Evolutionary conservation across 1,139 yeast species (phyloP).

Genomic region (Groenewaldozyma sp.): DNA sequence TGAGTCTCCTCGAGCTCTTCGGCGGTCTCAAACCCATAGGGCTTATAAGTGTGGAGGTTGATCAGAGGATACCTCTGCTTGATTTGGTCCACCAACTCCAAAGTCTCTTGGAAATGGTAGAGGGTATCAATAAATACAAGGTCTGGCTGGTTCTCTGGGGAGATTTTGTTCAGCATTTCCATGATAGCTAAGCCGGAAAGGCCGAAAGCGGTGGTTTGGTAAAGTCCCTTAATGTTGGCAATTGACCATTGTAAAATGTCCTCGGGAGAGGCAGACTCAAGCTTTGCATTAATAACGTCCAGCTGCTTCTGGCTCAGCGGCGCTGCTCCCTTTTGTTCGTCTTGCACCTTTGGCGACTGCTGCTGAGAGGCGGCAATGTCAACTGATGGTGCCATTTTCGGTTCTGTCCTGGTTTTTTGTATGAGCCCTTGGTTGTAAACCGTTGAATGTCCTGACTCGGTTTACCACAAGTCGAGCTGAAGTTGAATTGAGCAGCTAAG

Average conservation of each 20-base stretch:
- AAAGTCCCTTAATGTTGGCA: conserved; percentile 68
- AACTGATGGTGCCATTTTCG: too few relatives aligned
- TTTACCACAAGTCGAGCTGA: too few relatives aligned
- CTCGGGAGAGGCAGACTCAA: conserved; percentile 50
- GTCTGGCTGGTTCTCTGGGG: conserved; percentile 45
- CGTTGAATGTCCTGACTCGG: too few relatives aligned
- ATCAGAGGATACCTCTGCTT: conserved; percentile 46
- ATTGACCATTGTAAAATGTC: conserved; percentile 79
- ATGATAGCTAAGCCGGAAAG: conserved; percentile 82
- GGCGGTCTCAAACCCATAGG: conserved; percentile 47
- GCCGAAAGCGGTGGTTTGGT: conserved; percentile 93
- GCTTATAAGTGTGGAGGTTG: conserved; percentile 54
- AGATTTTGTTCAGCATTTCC: conserved; percentile 65
- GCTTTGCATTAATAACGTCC: conserved; percentile 44
- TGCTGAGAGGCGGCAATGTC: too few relatives aligned
- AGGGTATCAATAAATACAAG: conserved; percentile 83
- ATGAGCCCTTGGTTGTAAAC: too few relatives aligned
- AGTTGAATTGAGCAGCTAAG: too few relatives aligned
- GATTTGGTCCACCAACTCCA: conserved; percentile 58
- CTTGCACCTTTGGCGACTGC: too few relatives aligned
- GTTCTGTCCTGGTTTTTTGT: too few relatives aligned
- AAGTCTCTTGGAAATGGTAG: conserved; percentile 88
- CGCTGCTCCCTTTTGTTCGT: too few relatives aligned
- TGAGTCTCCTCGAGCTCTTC: conserved; percentile 55
- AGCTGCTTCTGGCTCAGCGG: conserved; percentile 19